Base-by-base conservation (phyloP, 768 basidiomycete species). In the Suillus sp. region DNA sequence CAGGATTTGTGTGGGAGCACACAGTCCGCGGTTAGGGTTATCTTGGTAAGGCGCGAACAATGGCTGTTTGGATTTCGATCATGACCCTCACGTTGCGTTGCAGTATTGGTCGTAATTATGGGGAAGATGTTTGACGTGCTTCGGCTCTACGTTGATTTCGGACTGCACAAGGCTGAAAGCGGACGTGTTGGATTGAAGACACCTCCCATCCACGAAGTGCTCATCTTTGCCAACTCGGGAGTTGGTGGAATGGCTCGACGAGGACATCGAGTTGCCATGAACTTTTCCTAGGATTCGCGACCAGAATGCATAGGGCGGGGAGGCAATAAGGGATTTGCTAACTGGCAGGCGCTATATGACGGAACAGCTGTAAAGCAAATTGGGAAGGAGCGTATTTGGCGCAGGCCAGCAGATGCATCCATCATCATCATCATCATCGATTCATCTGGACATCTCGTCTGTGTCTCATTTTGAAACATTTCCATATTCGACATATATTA, bases 121-220 rank as follows among this genome's bases (percentile, higher is more conserved):
- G 10, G 50, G 30, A 51, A 10, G 18, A n/a, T n/a, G 9, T 20
- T 20, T 43, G 25, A 50, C 48, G 2, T 27, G 25, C 48, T 50
- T 60, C 75, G 78, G 42, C 61, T 78, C n/a, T 93, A 92, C 68
- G 75, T 91, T 61, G 80, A 89, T 42, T 80, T 84, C 64, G 90
- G 81, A 4, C 76, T 89, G 3, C 62, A 66, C 2, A 74, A 77
- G 58, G 67, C 72, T 30, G 57, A 66, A 6, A 70, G 69, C 16
- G 80, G 81, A 0, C 74, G 78, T 1, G 80, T 86, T 11, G 78
- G 71, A 48, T 83, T 93, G 45, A 93, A 92, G 73, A 91, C 83
- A 81, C 75, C 86, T 2, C 80, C 81, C 1, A 65, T 89, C 5
- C 86, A 86, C 67, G 92, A 93, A 73, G 87, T 84, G 3, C 71